Base-by-base conservation (phyloP, 1,139 yeast genomes). In the Hemisphaericaspora xylofermentans region DNA sequence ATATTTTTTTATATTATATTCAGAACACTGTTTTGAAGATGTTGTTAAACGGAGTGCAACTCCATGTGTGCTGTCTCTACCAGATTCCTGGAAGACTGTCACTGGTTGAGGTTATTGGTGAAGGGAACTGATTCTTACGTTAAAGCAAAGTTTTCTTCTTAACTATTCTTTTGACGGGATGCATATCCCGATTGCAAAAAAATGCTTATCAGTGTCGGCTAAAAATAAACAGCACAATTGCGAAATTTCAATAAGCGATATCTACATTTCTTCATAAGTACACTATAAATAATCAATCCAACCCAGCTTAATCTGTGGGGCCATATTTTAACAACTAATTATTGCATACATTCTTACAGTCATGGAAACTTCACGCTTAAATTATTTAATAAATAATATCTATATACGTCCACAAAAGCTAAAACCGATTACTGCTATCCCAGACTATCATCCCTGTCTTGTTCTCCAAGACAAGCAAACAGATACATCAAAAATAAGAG, bases 381-480 rank as follows among this genome's bases (percentile, higher is more conserved):
- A 60, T 17, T 54, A 49, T 24, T 50, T 56, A 27, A 43, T 65
- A 25, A 60, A 58, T 27, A 63, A 60, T 51, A 58, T 61, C 1
- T 70, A 68, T 42, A 63, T 70, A 21, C 74, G 74, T 8, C 67
- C 71, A 2, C 19, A 43, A 12, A 53, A 54, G 30, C 33, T 39
- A 3, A 32, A 18, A 16, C 19, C 34, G 3, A 41, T 46, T n/a
- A 42, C 45, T 8, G 45, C 51, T 8, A 64, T 69, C 2, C 76
- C 75, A 9, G 52, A 57, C 10, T 70, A 69, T 48, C 75, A 71
- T 44, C 77, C 76, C 6, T 68, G 75, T 47, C 55, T 71, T 40
- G 68, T 71, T 18, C 74, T 71, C 31, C 74, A 70, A 48, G 76
- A 71, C 49, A 58, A 60, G 13, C 74, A 69, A 48, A 67, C 72